A percentile compares a stretch with the other conserved stretches of the same genome.
phyloP scores from a whole-genome alignment of 345 rosid species.

The Eucalyptus sp. region DNA sequence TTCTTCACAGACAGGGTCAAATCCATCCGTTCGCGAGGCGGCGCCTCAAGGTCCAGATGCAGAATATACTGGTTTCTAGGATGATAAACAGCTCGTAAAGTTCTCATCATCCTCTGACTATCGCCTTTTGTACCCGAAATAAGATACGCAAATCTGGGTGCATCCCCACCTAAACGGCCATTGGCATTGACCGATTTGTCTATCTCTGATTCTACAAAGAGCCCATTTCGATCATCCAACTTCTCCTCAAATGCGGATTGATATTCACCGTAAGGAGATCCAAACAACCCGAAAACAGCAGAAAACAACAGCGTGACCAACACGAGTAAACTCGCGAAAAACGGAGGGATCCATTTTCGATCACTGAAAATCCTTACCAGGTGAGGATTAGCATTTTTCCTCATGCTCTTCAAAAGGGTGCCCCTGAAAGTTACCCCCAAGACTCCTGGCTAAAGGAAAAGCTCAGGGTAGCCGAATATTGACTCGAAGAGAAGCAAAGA shows the following conservation, averaged over 20 bases:
- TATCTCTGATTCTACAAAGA: conserved; percentile 59
- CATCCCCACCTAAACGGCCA: conserved; percentile 10
- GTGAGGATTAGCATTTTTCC: conserved; percentile 41
- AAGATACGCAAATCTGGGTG: conserved; percentile 73
- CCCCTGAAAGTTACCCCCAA: background rate
- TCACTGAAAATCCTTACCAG: conserved; percentile 54
- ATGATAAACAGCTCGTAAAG: conserved; percentile 74
- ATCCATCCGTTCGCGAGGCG: conserved; percentile 60
- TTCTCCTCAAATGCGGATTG: conserved; percentile 20
- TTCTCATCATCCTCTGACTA: conserved; percentile 75
- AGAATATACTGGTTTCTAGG: conserved; percentile 81
- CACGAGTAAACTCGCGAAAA: conserved; percentile 56
- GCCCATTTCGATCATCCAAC: conserved; percentile 33
- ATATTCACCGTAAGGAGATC: conserved; percentile 29
- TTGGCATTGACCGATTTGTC: conserved; percentile 13
- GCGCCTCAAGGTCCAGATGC: conserved; percentile 85
- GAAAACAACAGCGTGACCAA: conserved; percentile 40
- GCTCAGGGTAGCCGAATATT: background rate
- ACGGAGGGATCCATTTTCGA: conserved; percentile 68
- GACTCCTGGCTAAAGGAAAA: background rate
- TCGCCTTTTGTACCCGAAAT: conserved; percentile 90
- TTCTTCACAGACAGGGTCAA: conserved; percentile 43
- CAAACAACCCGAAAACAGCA: conserved; percentile 22
- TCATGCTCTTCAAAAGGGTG: conserved; percentile 20
- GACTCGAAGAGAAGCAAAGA: conserved; percentile 9